Evolutionary conservation across 1,284 basidiomycete genomes (phyloP).

Genomic region (Rhodotorula glutinis): DNA sequence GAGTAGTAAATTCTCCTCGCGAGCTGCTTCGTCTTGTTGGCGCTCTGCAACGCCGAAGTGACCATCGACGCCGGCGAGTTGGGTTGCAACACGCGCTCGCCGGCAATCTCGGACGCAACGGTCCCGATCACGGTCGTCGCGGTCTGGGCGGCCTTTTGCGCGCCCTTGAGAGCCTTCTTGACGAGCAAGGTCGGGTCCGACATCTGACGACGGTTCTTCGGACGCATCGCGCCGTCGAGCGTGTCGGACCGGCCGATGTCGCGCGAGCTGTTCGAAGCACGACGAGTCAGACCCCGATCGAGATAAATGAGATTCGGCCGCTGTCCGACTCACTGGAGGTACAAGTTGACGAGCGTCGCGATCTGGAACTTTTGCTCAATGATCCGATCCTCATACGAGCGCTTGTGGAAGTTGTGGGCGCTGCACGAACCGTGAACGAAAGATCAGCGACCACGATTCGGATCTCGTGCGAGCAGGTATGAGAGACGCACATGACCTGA

Average conservation of each 20-base stretch:
- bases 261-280: constrained; percentile 29
- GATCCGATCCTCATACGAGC: constrained; percentile 75
- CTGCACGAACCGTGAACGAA: too few species aligned
- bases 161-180: constrained; percentile 68
- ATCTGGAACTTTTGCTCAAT: constrained; percentile 78
- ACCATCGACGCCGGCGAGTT: constrained; percentile 82
- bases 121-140: constrained; percentile 48
- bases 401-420: constrained; percentile 72
- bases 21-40: constrained; percentile 78
- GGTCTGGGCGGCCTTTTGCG: constrained; percentile 58
- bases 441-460: too few species aligned
- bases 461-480: too few species aligned
- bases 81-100: constrained; percentile 75
- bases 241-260: constrained; percentile 63
- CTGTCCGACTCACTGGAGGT: constrained; percentile 56
- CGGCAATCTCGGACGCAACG: constrained; percentile 53
- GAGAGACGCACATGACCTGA: constrained; percentile 70
- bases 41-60: constrained; percentile 69
- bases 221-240: constrained; percentile 54
- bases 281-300: not conserved
- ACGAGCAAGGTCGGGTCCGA: constrained; percentile 63
- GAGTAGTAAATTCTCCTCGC: constrained; percentile 84
- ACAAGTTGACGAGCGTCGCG: constrained; percentile 68
- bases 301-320: not conserved
- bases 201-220: constrained; percentile 44